A percentile compares a stretch with the other conserved stretches of the same genome.
These are phyloP conservation scores for Chlorencoelia australis DNA, from an alignment of 2,329 filamentous ascomycete species.

Conservation along the genomic window DNA sequence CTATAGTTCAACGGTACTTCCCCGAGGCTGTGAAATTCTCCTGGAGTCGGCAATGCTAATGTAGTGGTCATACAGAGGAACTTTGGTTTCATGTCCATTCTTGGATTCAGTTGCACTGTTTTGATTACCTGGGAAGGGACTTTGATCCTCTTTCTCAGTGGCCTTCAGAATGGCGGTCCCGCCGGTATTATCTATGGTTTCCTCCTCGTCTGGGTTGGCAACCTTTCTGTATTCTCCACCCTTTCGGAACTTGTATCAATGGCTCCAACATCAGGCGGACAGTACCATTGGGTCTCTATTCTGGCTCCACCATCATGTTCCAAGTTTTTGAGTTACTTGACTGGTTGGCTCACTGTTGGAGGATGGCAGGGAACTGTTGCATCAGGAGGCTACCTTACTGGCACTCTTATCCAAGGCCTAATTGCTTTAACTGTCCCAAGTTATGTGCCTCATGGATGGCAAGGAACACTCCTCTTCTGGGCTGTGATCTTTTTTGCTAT, in stretches of 20 bases:
- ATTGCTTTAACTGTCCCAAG: neutral
- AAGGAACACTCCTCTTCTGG: conserved; percentile 1
- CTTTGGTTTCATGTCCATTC: conserved; percentile 31
- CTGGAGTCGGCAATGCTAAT: neutral
- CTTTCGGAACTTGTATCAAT: conserved; percentile 4
- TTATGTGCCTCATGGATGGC: conserved; percentile 1
- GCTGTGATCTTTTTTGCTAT: conserved; percentile 14
- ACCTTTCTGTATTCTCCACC: conserved; percentile 9
- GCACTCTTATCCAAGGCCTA: conserved; percentile 1
- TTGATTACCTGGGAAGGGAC: conserved; percentile 33
- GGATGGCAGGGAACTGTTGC: conserved; percentile 4
- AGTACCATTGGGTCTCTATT: conserved; percentile 48
- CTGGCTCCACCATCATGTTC: conserved; percentile 37
- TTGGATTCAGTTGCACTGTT: conserved; percentile 33
- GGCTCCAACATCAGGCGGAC: conserved; percentile 46
- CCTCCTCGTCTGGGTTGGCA: conserved; percentile 25
- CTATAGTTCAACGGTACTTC: neutral
- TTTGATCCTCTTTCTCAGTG: neutral
- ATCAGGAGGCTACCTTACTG: conserved; percentile 1
- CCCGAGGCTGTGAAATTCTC: too few species aligned
- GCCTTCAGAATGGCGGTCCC: conserved; percentile 3
- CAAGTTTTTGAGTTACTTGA: conserved; percentile 43
- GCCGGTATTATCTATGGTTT: conserved; percentile 32
- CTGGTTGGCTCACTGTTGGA: conserved; percentile 1
- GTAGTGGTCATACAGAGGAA: conserved; percentile 21